phyloP scores from a whole-genome alignment of 2,329 filamentous ascomycete genomes.

The Elsinoe arachidis region DNA sequence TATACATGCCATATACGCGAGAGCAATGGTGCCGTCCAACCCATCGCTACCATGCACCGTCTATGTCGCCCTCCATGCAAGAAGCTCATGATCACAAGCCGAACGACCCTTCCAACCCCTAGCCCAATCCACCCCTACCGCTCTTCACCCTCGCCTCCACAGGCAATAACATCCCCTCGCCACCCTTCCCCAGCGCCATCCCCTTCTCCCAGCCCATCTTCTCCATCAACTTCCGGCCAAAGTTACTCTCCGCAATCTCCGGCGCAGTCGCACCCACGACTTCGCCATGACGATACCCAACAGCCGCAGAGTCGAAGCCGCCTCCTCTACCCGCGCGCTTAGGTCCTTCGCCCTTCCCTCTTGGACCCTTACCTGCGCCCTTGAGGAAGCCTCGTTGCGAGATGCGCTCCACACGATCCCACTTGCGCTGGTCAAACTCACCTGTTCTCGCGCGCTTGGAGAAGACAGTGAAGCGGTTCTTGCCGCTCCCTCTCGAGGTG shows the following conservation, averaged over 20 bases:
- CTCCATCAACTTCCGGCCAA: slow-evolving; percentile 77
- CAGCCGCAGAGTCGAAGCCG: slow-evolving; percentile 31
- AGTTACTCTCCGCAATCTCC: slow-evolving; percentile 74
- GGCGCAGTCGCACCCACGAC: slow-evolving; percentile 77
- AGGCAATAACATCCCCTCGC: slow-evolving; percentile 82
- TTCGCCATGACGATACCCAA: slow-evolving; percentile 71
- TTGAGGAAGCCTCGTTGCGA: slow-evolving; percentile 48
- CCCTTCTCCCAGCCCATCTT: slow-evolving; percentile 96
- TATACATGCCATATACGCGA: too few relatives aligned
- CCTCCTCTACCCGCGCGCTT: slow-evolving; percentile 20
- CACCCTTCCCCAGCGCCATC: slow-evolving; percentile 67
- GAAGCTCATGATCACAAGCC: too few relatives aligned
- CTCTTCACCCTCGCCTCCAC: slow-evolving; percentile 82
- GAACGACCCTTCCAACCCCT: slow-evolving; percentile 15
- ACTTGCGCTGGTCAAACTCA: slow-evolving; percentile 47
- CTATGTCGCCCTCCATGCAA: too few relatives aligned
- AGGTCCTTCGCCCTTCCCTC: slow-evolving; percentile 12
- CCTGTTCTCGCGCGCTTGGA: slow-evolving; percentile 63
- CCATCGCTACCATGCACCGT: too few relatives aligned
- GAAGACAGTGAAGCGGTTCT: slow-evolving; percentile 65
- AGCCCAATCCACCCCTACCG: slow-evolving; percentile 72
- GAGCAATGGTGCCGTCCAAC: too few relatives aligned
- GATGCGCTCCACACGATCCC: slow-evolving; percentile 36
- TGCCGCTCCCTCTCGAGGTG: slow-evolving; percentile 68
- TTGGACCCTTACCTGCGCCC: slow-evolving; percentile 24